Percentiles rank a stretch among this genome's conserved stretches.
phyloP scores from a whole-genome alignment of 768 basidiomycete genomes.

The Gelatoporia subvermispora region DNA sequence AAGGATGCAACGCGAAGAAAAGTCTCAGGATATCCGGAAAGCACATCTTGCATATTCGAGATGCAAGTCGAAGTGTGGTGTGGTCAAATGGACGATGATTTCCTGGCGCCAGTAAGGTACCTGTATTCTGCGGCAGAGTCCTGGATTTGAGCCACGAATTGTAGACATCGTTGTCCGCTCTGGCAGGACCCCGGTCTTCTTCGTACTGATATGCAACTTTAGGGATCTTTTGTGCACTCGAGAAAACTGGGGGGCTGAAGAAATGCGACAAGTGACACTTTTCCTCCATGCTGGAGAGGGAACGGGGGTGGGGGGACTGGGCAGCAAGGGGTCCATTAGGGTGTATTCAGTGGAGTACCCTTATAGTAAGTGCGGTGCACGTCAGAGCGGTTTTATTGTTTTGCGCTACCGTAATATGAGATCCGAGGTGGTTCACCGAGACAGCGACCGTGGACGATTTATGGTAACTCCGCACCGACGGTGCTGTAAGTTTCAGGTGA shows the following conservation, averaged over 20 bases:
- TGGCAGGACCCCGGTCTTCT: not conserved
- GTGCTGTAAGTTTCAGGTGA: slow-evolving; percentile 7
- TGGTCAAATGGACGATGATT: slow-evolving; percentile 60
- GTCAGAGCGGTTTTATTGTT: slow-evolving; percentile 23
- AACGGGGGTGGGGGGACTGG: not conserved
- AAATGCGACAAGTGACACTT: too few relatives aligned
- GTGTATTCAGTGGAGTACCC: not conserved
- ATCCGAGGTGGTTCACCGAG: slow-evolving; percentile 16
- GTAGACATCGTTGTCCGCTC: slow-evolving; percentile 10
- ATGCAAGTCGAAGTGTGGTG: slow-evolving; percentile 53
- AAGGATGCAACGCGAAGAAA: slow-evolving; percentile 55
- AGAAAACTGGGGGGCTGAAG: too few relatives aligned
- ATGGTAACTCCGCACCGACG: slow-evolving; percentile 19
- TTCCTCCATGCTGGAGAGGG: not conserved
- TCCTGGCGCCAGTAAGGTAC: slow-evolving; percentile 44
- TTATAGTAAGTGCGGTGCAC: slow-evolving; percentile 13
- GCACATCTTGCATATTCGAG: slow-evolving; percentile 47
- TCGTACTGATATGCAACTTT: not conserved
- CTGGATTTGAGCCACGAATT: slow-evolving; percentile 25
- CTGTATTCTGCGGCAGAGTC: slow-evolving; percentile 4
- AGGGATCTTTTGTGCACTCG: not conserved
- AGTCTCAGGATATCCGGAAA: slow-evolving; percentile 48
- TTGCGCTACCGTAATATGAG: slow-evolving; percentile 20
- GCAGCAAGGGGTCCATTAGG: not conserved
- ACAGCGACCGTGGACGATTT: slow-evolving; percentile 5